Percentiles rank a stretch among this genome's conserved stretches.
phyloP scores from a whole-genome alignment of 257 asterid genomes.

The Solanum clarkiae region DNA sequence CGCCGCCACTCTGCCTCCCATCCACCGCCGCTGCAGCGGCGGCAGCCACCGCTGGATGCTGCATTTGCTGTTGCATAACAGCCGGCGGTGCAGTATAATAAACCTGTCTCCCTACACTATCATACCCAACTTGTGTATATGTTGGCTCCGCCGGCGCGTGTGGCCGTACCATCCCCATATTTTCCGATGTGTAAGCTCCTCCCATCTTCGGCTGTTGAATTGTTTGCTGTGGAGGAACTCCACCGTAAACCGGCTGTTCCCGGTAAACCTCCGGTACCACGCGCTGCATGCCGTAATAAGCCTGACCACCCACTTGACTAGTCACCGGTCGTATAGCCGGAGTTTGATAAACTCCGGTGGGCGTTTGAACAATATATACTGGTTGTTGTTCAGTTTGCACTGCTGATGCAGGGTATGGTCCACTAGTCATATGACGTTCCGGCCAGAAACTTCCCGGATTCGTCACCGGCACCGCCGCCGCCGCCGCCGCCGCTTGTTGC shows the following conservation, averaged over 20 bases:
- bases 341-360: neutral
- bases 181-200: conserved; percentile 19
- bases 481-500: neutral
- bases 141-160: conserved; percentile 2
- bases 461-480: neutral
- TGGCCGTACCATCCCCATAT: conserved; percentile 3
- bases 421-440: conserved; percentile 5
- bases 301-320: conserved; percentile 17
- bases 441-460: conserved; percentile 6
- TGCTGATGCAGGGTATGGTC: neutral
- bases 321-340: conserved; percentile 15
- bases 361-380: conserved; percentile 19
- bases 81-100: conserved; percentile 14
- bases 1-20: conserved; percentile 7
- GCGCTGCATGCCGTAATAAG: conserved; percentile 24
- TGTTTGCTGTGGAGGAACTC: conserved; percentile 7
- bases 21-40: conserved; percentile 6
- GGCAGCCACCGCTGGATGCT: conserved; percentile 3
- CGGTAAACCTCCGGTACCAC: conserved; percentile 22
- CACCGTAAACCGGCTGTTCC: conserved; percentile 19
- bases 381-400: conserved; percentile 1
- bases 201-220: conserved; percentile 9
- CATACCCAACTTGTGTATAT: conserved; percentile 21
- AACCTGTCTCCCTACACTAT: conserved; percentile 18
- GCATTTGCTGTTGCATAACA: conserved; percentile 6